Conservation (phyloP, 2,329 filamentous ascomycete genomes). For the Pyricularia grisea region DNA sequence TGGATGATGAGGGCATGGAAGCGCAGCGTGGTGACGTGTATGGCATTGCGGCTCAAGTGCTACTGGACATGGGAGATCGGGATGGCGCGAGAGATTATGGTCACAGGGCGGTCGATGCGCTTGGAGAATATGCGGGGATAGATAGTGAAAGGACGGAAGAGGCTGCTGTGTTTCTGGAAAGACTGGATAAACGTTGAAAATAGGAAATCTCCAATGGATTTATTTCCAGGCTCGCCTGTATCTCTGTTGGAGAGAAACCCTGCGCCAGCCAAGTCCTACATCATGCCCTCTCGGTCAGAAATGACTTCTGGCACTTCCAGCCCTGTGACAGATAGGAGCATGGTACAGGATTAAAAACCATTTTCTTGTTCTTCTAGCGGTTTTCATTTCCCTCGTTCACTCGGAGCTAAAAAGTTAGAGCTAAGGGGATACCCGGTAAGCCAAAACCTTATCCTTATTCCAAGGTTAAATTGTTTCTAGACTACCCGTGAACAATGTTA, state of each 20-base stretch:
- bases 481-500: too few relatives aligned
- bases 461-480: not conserved
- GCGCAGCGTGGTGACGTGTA: conserved; percentile 16
- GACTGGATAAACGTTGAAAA: conserved; percentile 3
- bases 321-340: too few relatives aligned
- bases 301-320: too few relatives aligned
- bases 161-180: not conserved
- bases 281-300: too few relatives aligned
- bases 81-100: conserved; percentile 9
- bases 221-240: not conserved
- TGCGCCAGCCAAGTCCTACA: too few relatives aligned
- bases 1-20: conserved; percentile 13
- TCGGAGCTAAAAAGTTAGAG: not conserved
- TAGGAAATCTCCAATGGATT: not conserved
- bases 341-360: too few relatives aligned
- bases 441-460: not conserved
- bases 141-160: conserved; percentile 4
- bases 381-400: not conserved
- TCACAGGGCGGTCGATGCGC: conserved; percentile 1
- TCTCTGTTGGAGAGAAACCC: too few relatives aligned
- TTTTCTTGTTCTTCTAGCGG: not conserved
- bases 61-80: conserved; percentile 10
- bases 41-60: conserved; percentile 12
- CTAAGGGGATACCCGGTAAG: not conserved
- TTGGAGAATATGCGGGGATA: not conserved